A percentile compares a stretch with the other conserved stretches of the same genome.
Conservation (phyloP, 495 filamentous ascomycete species). For the Endocarpon pusillum region DNA sequence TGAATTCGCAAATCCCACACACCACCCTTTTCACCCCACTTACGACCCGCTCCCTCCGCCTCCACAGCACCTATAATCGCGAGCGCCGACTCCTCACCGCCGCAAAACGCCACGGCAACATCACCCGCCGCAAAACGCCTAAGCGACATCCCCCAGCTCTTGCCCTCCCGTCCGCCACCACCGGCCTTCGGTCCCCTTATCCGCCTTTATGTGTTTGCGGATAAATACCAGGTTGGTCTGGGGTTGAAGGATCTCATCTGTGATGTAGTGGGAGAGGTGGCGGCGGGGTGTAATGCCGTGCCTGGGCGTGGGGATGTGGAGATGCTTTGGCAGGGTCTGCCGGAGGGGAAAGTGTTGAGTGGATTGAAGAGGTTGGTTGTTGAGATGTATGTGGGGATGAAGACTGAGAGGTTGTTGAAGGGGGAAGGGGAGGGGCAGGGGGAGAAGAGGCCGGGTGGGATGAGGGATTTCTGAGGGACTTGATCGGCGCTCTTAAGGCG, state of each 20-base stretch:
- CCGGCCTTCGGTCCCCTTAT: conserved; percentile 28
- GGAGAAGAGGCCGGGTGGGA: neutral
- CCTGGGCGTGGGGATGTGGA: conserved; percentile 28
- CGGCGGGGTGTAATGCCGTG: conserved; percentile 26
- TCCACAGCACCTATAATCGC: conserved; percentile 9
- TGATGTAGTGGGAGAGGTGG: conserved; percentile 19
- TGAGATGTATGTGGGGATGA: conserved; percentile 32
- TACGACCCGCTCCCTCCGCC: conserved; percentile 13
- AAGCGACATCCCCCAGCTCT: neutral
- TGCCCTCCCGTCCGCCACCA: neutral
- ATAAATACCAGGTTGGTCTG: conserved; percentile 22
- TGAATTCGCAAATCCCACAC: neutral
- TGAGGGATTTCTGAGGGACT: conserved; percentile 10
- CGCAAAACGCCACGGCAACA: neutral
- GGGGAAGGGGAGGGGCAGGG: conserved; percentile 1
- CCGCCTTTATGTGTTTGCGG: conserved; percentile 26
- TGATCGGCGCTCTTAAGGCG: conserved; percentile 11
- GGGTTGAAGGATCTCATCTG: conserved; percentile 21
- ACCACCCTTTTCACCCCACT: neutral
- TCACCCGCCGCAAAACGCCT: neutral
- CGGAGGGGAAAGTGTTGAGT: conserved; percentile 10
- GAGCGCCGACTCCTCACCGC: conserved; percentile 2
- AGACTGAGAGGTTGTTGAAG: conserved; percentile 19
- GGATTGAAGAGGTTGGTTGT: conserved; percentile 14
- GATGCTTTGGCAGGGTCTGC: conserved; percentile 16